Evolutionary conservation across 805 yeast genomes (phyloP).

Genomic region (Spathaspora boniae): DNA sequence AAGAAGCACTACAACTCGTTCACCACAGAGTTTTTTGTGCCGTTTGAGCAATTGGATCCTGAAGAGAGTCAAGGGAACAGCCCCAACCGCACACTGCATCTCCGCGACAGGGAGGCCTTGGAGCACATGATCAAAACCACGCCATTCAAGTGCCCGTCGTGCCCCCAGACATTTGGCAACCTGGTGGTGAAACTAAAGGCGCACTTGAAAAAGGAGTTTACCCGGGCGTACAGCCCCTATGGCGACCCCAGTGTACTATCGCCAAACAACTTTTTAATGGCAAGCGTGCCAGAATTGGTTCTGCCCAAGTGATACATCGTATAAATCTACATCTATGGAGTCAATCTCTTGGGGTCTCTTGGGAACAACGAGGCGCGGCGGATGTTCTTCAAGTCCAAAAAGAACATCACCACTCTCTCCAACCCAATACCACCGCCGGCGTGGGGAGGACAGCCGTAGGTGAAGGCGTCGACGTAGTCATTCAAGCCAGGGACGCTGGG

Average conservation of each 20-base stretch:
- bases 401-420: conserved; percentile 98
- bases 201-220: conserved; percentile 26
- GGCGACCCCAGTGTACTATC: conserved; percentile 5
- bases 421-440: conserved; percentile 99
- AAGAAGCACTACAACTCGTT: conserved; percentile 71
- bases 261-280: conserved; percentile 8
- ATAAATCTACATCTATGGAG: conserved; percentile 51
- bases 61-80: conserved; percentile 8
- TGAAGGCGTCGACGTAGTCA: conserved; percentile 91
- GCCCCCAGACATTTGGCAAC: conserved; percentile 23
- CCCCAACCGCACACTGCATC: conserved; percentile 5
- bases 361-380: conserved; percentile 99
- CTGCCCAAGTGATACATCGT: no score
- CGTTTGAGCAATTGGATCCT: conserved; percentile 42
- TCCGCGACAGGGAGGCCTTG: conserved; percentile 6
- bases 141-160: conserved; percentile 25
- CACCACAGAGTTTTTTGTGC: conserved; percentile 60
- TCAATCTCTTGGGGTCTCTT: conserved; percentile 92
- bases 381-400: conserved; percentile 92
- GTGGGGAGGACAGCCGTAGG: conserved; percentile 96
- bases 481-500: conserved; percentile 76
- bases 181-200: conserved; percentile 23
- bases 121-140: conserved; percentile 15
- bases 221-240: conserved; percentile 9
- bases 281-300: no score